phyloP scores from a whole-genome alignment of 2,329 filamentous ascomycete genomes.

The Fusarium nanum region DNA sequence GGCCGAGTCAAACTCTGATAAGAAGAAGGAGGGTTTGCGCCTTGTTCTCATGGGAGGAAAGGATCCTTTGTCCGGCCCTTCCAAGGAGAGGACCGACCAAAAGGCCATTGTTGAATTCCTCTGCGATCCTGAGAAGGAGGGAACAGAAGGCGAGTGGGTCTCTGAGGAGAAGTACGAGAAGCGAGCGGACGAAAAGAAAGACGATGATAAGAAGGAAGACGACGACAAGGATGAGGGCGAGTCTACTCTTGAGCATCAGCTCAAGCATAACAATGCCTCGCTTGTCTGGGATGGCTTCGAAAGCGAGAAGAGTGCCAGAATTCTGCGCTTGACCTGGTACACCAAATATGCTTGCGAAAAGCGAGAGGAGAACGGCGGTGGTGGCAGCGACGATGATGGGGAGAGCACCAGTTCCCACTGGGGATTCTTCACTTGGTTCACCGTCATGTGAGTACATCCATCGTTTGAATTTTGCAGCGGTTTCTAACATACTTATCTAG shows the following conservation, averaged over 20 bases:
- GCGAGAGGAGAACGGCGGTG: slow-evolving; percentile 56
- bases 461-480: too few species aligned
- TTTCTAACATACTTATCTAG: slow-evolving; percentile 60
- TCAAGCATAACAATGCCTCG: slow-evolving; percentile 68
- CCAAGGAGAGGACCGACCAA: slow-evolving; percentile 67
- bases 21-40: slow-evolving; percentile 76
- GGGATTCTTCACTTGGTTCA: slow-evolving; percentile 98
- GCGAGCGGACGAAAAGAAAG: slow-evolving; percentile 46
- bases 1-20: slow-evolving; percentile 72
- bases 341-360: slow-evolving; percentile 88
- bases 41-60: slow-evolving; percentile 74
- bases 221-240: slow-evolving; percentile 54
- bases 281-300: slow-evolving; percentile 83
- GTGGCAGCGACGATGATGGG: slow-evolving; percentile 51
- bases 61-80: slow-evolving; percentile 62
- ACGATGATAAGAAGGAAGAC: slow-evolving; percentile 47
- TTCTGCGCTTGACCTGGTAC: slow-evolving; percentile 83
- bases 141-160: slow-evolving; percentile 76
- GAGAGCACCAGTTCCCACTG: slow-evolving; percentile 69
- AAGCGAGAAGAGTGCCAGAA: slow-evolving; percentile 64
- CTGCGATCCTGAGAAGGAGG: slow-evolving; percentile 78
- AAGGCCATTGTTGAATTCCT: slow-evolving; percentile 86
- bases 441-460: slow-evolving; percentile 80
- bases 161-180: slow-evolving; percentile 65
- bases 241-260: slow-evolving; percentile 61